Evolutionary conservation across 768 basidiomycete genomes (phyloP).

Genomic region (Pilatotrama ljubarskyi): DNA sequence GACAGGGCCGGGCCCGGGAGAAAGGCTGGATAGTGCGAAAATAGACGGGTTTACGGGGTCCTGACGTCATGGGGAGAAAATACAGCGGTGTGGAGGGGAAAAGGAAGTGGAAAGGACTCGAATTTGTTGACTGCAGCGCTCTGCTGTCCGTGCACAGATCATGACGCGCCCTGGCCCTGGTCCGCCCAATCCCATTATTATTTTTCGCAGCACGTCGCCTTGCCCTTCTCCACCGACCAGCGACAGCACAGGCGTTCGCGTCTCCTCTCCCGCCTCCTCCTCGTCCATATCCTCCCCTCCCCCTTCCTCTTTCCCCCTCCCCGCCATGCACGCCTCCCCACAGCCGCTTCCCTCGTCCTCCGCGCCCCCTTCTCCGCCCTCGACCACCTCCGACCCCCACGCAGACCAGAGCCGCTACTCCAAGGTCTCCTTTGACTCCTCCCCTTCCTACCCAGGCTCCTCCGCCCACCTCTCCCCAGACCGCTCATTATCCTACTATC

Average conservation of each 20-base stretch:
- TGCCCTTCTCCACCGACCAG: neutral
- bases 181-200: neutral
- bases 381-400: neutral
- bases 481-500: slow-evolving; percentile 20
- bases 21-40: neutral
- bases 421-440: slow-evolving; percentile 13
- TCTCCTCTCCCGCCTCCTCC: neutral
- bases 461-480: slow-evolving; percentile 15
- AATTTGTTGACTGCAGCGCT: neutral
- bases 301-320: neutral
- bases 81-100: neutral
- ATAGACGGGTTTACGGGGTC: slow-evolving; percentile 12
- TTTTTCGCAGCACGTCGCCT: neutral
- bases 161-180: slow-evolving; percentile 8
- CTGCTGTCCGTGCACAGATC: neutral
- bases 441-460: slow-evolving; percentile 12
- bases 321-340: slow-evolving; percentile 8
- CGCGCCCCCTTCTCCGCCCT: slow-evolving; percentile 1
- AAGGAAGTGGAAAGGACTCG: neutral
- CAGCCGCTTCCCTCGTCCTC: slow-evolving; percentile 7
- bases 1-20: neutral
- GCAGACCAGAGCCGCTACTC: slow-evolving; percentile 16
- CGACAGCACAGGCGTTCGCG: neutral
- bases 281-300: neutral
- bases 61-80: slow-evolving; percentile 3